Evolutionary conservation across 2,329 filamentous ascomycete species (phyloP), one percentile per base, ranked within the genome.

Genomic region (Nemania bipapillata): DNA sequence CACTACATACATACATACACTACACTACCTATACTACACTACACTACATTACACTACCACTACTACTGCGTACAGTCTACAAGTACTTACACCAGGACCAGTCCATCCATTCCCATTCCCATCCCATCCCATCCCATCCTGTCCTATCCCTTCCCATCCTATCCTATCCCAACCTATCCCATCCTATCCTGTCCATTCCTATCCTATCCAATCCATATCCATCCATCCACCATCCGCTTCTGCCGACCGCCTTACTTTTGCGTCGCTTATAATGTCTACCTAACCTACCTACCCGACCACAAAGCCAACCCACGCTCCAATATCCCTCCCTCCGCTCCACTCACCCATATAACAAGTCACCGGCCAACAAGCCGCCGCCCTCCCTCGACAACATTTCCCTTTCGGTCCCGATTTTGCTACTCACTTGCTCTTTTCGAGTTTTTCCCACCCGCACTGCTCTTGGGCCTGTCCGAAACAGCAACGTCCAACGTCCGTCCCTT

Each of bases 121-220:
- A 55, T 42, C 58, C 45, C 63, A 50, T 54, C 52, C 63, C 55
- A 49, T 66, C 52, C 52, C 63, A 42, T 67, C 52, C 58, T n/a
- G n/a, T n/a, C 63, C 59, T 66, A 55, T 57, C 42, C 58, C 22
- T 30, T 28, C 52, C 45, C 45, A 24, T 49, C 20, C 20, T 9
- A 24, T 11, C 20, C 7, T n/a, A 22, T n/a, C 15, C 42, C 32
- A 35, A 6, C 11, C 32, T 35, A 63, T 35, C 42, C 42, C n/a
- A 20, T 47, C 15, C 17, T 5, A 47, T n/a, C 15, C 3, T n/a
- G 17, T 49, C 45, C 45, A 49, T 22, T 24, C 45, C 3, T 22
- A 22, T n/a, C 9, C 42, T n/a, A n/a, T n/a, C n/a, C n/a, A n/a
- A 47, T 7, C 4, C 20, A 49, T 24, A n/a, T 22, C 45, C 24